These are phyloP conservation scores for Melampsora americana DNA, from an alignment of 1,284 basidiomycete species.

Conservation along the genomic window DNA sequence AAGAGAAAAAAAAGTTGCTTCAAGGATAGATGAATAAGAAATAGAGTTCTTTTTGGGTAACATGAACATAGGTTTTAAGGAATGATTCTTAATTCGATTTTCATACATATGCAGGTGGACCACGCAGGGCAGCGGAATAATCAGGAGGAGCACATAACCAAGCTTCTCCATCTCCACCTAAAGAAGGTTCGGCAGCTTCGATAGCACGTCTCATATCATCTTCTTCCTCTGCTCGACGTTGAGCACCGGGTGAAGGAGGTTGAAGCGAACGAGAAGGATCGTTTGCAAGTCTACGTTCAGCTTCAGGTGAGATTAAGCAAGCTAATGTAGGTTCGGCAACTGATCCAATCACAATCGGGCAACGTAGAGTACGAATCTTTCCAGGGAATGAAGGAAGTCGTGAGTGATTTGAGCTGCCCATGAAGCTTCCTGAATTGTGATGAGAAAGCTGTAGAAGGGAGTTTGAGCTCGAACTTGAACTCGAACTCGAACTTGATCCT, in stretches of 20 bases:
- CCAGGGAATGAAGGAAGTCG: constrained; percentile 49
- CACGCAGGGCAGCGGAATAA: constrained; percentile 20
- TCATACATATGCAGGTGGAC: constrained; percentile 33
- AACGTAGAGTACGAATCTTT: constrained; percentile 53
- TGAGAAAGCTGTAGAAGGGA: constrained; percentile 45
- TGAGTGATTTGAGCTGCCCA: constrained; percentile 18
- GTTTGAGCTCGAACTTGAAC: constrained; percentile 3
- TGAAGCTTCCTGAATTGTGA: constrained; percentile 31
- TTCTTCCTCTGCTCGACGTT: constrained; percentile 24
- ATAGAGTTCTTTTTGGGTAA: too few relatives aligned
- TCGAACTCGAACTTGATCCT: too few relatives aligned
- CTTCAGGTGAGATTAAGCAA: constrained; percentile 24
- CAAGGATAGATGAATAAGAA: too few relatives aligned
- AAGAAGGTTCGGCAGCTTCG: constrained; percentile 37
- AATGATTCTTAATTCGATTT: not conserved
- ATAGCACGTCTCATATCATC: constrained; percentile 36
- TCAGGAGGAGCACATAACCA: constrained; percentile 40
- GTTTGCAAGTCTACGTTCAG: constrained; percentile 17
- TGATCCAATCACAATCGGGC: constrained; percentile 56
- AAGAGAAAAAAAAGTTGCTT: too few relatives aligned
- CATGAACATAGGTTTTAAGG: too few relatives aligned
- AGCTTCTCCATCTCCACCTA: constrained; percentile 32
- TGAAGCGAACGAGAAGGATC: constrained; percentile 6
- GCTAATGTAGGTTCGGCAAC: constrained; percentile 55
- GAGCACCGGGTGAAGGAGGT: constrained; percentile 5